Conservation (phyloP, 225 moss, liverwort and hornwort species). For the Climacium dendroides region DNA sequence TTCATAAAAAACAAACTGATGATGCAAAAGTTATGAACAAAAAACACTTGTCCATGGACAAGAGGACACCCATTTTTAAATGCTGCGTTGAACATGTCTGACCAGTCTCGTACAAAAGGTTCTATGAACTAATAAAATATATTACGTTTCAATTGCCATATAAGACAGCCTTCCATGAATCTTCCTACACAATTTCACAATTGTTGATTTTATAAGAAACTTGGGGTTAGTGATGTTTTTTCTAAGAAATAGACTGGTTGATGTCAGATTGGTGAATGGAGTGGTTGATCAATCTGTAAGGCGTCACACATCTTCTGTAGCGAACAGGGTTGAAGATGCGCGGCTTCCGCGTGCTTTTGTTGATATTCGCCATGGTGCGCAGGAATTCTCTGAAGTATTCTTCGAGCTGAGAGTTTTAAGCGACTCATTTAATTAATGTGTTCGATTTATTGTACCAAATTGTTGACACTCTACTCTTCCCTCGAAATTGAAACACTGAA, state of each 20-base stretch:
- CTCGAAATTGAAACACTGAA: background rate
- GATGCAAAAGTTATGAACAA: too few relatives aligned
- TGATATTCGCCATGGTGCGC: conserved; percentile 90
- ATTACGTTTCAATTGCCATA: background rate
- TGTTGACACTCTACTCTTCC: background rate
- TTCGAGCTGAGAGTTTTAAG: background rate
- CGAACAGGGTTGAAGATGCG: conserved; percentile 59
- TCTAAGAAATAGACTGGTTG: background rate
- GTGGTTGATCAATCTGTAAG: conserved; percentile 81
- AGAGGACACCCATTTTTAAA: background rate
- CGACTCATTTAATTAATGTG: background rate
- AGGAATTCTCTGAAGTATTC: background rate
- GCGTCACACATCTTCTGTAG: conserved; percentile 69
- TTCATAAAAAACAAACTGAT: too few relatives aligned
- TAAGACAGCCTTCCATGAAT: background rate
- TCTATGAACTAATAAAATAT: background rate
- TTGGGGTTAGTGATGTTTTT: background rate
- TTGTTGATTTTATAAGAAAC: background rate
- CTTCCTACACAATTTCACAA: background rate
- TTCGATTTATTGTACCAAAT: background rate
- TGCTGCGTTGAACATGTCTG: background rate
- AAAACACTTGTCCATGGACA: too few relatives aligned
- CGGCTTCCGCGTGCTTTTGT: conserved; percentile 79
- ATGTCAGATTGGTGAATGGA: conserved; percentile 84
- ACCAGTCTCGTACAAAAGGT: background rate